phyloP scores from a whole-genome alignment of 1,284 basidiomycete genomes.

The Mycosarcoma mackinlayi region DNA sequence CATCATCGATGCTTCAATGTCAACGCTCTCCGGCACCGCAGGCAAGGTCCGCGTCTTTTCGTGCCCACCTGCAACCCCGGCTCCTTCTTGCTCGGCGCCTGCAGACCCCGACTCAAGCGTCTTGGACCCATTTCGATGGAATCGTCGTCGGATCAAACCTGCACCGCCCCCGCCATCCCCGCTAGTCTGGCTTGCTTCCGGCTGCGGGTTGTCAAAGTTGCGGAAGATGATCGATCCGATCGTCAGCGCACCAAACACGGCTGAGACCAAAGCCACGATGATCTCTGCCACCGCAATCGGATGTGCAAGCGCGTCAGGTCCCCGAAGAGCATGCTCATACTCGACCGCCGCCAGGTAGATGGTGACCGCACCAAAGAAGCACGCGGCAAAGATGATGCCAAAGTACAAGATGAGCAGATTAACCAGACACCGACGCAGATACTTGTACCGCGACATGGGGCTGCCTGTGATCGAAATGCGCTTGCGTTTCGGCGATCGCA shows the following conservation, averaged over 20 bases:
- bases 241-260: conserved; percentile 48
- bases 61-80: neutral
- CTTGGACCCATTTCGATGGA: conserved; percentile 18
- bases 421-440: conserved; percentile 55
- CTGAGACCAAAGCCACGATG: conserved; percentile 32
- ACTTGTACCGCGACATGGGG: conserved; percentile 42
- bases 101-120: conserved; percentile 5
- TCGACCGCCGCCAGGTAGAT: conserved; percentile 39
- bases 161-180: conserved; percentile 9
- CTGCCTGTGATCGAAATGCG: conserved; percentile 21
- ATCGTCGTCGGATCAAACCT: conserved; percentile 2
- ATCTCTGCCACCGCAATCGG: conserved; percentile 14
- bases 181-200: conserved; percentile 29
- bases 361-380: conserved; percentile 37
- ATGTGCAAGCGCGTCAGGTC: conserved; percentile 8
- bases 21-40: conserved; percentile 59
- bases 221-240: conserved; percentile 51
- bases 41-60: conserved; percentile 49
- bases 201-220: conserved; percentile 45
- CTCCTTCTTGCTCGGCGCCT: conserved; percentile 2
- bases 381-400: conserved; percentile 51
- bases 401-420: conserved; percentile 56
- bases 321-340: conserved; percentile 36
- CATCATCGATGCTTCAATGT: conserved; percentile 41
- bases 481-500: conserved; percentile 11